A percentile compares a stretch with the other conserved stretches of the same genome.
Evolutionary conservation across 768 basidiomycete genomes (phyloP).

Genomic region (Mycena metata): DNA sequence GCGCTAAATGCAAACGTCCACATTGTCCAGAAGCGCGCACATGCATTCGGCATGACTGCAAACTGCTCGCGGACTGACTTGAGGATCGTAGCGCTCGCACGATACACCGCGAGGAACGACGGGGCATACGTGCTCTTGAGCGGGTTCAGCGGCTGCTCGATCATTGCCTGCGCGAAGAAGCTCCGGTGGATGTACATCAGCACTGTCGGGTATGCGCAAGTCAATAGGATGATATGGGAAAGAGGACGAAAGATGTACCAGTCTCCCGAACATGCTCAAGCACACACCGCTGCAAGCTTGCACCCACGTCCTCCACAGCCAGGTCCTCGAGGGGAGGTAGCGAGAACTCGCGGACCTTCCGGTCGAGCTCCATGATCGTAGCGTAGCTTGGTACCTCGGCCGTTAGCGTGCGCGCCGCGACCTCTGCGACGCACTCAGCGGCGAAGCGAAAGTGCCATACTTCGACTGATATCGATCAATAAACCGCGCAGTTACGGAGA

Average conservation of each 20-base stretch:
- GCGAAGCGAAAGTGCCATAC: conserved; percentile 77
- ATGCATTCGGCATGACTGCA: conserved; percentile 58
- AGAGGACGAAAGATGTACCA: conserved; percentile 44
- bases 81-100: conserved; percentile 69
- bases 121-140: conserved; percentile 74
- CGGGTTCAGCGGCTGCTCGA: conserved; percentile 75
- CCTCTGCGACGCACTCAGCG: conserved; percentile 73
- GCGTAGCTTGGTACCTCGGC: conserved; percentile 74
- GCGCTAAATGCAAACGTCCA: conserved; percentile 75
- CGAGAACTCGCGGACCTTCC: conserved; percentile 77
- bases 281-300: conserved; percentile 60
- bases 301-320: conserved; percentile 50
- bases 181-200: conserved; percentile 74
- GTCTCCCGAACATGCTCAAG: conserved; percentile 65
- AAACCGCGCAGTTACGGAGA: not conserved
- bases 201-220: conserved; percentile 50
- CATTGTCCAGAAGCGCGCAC: conserved; percentile 69
- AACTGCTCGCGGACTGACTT: conserved; percentile 66
- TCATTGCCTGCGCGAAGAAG: conserved; percentile 81
- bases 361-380: conserved; percentile 77
- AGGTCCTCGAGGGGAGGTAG: conserved; percentile 62
- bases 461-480: conserved; percentile 55
- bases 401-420: conserved; percentile 70
- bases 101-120: conserved; percentile 75
- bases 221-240: not conserved